Base-by-base conservation (phyloP, 75 land plant genomes). In the Cryptomeria japonica region DNA sequence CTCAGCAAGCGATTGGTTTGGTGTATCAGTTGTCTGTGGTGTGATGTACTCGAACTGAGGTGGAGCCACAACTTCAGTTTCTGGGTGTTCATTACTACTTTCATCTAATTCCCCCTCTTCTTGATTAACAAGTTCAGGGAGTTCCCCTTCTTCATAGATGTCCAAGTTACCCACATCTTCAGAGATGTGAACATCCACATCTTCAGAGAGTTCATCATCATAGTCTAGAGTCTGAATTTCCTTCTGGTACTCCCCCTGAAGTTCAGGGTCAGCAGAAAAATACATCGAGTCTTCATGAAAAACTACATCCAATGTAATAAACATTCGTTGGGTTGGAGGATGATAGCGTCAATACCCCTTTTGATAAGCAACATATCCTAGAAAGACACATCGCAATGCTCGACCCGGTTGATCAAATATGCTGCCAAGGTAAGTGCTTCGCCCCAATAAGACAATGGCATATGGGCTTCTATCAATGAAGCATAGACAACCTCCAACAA, bases 391-490 rank as follows among this genome's bases (percentile, higher is more conserved):
- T 34, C 84, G 88, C 49, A 80, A 0, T 6, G 88, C 88, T 15
- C 88, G 79, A 19, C 49, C 18, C 85, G 82, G 41, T 89, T 89
- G 84, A 89, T 89, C n/a, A 89, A 25, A 49, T 89, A 86, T 64
- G 87, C 44, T 32, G 90, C 41, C 39, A 51, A 1, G 25, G 53
- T 75, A 11, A 89, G 16, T 11, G 46, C 80, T 80, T 88, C 89
- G 15, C 87, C 90, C 90, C 90, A 86, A 80, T 86, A 89, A 18
- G 19, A 37, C 9, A 16, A 37, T 2, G 90, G 87, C 84, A 89
- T 80, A 15, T 86, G 25, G 18, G 84, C 68, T 34, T 39, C 72
- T 56, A 86, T 80, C 82, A 86, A 42, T 0, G 58, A 86, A 44
- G 87, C 90, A 79, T 75, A 80, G 3, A 80, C 84, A 5, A 86